Base-by-base conservation (phyloP, 495 filamentous ascomycete species). In the Penicillium bialowiezense region DNA sequence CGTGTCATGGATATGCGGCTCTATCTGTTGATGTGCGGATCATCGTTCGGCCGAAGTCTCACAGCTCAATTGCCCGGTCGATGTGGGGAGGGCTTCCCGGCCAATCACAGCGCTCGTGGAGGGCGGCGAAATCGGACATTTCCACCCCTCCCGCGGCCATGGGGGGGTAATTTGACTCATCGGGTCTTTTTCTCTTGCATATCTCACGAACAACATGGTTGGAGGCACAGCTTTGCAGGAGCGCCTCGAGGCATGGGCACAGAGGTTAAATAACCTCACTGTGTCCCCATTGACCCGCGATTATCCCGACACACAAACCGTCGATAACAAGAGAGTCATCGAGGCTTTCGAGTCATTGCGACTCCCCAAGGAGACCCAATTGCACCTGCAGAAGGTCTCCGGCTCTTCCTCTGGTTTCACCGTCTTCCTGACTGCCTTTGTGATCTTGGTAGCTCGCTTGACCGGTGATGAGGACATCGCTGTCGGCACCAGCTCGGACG, bases 381-480 rank as follows among this genome's bases (percentile, higher is more conserved):
- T 58, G 19, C 71, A 71, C 1, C 28, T 79, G 17, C 49, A 76
- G 54, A 73, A 73, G 43, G 52, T 77, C 14, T 64, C 71, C 14
- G 67, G 63, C 1, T 63, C 69, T 31, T 60, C 60, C 1, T 71
- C 73, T 0, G 66, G 64, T 0, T 79, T 79, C 37, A 75, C 71
- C 0, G 61, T 76, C 39, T 62, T 79, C 40, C 40, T 79, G 31
- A 65, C 74, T 13, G 73, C 76, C 21, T 77, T 76, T 37, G 62
- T 72, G 1, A 60, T 76, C 44, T 58, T 79, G 29, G 74, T 72
- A n/a, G 69, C 66, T 44, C 69, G 76, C 35, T 56, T 79, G 56
- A 76, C 75, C n/a, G 76, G 75, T 26, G 76, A 78, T 50, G 76
- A 79, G 49, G 75, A 79, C 42, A 77, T 79, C 31, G 66, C 73